These are phyloP conservation scores for Centella asiatica DNA, from an alignment of 129 eudicot species.

Conservation along the genomic window DNA sequence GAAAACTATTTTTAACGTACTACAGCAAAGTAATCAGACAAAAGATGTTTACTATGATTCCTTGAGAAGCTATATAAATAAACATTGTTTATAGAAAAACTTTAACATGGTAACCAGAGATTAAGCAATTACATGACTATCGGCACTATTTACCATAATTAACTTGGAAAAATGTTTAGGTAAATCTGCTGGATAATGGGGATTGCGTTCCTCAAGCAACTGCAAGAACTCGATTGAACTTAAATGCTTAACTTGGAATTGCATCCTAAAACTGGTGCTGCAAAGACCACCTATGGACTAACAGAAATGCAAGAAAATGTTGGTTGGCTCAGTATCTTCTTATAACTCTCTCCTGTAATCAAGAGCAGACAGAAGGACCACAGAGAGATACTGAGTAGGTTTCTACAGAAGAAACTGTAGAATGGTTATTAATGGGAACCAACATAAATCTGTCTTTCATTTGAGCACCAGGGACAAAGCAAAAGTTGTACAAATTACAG, in stretches of 20 bases:
- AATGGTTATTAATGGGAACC: background rate
- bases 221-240: too few species aligned
- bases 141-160: too few species aligned
- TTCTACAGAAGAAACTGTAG: background rate
- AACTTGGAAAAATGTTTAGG: too few species aligned
- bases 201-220: too few species aligned
- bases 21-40: background rate
- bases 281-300: background rate
- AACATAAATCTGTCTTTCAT: background rate
- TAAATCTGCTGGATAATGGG: too few species aligned
- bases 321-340: background rate
- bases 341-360: background rate
- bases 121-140: too few species aligned
- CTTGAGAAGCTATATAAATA: background rate
- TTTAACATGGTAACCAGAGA: too few species aligned
- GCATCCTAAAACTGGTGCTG: background rate
- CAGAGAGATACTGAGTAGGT: background rate
- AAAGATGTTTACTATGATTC: background rate
- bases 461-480: background rate
- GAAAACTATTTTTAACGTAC: background rate
- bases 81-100: background rate
- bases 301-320: background rate
- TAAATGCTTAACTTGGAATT: too few species aligned
- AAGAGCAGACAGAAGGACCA: background rate
- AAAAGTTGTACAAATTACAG: background rate